Base-by-base conservation (phyloP, 768 basidiomycete species). In the Dictyophora rubrovolvata region DNA sequence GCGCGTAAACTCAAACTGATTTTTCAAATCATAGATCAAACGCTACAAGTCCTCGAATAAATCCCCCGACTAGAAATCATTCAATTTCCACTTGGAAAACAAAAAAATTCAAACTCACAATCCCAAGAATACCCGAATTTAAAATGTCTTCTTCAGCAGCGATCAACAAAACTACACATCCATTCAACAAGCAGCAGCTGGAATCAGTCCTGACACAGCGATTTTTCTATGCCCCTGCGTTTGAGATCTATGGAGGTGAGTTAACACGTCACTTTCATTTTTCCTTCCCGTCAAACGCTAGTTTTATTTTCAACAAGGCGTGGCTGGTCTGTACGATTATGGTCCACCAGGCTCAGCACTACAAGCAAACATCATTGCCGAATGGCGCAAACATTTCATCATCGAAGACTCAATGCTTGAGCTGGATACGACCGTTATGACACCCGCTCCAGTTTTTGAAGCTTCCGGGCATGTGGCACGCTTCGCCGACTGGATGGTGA, bases 401-500 rank as follows among this genome's bases (percentile, higher is more conserved):
- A 79, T 98, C 68, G 91, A 98, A 67, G 95, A 99, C 67, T 83
- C 89, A 73, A 99, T 98, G 96, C 85, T 95, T 65, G 95, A 98
- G 72, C 83, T 98, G 63, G 95, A 98, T 68, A 97, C 94, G 22
- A 97, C 96, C 42, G 86, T 96, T 74, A 96, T 98, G 86, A 98
- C 95, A 0, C 88, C 95, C 16, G 82, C 89, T 2, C 77, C 93
- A 12, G 94, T 98, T 10, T 94, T 98, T 69, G 94, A 96, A 72
- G 85, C 95, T 0, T 97, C 93, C 35, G 94, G 96, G 28, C 96
- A 98, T 74, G 95, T 98, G 61, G 94, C 93, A 48, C 84, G 94
- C 64, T 99, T 98, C 69, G 91, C 95, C 5, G 96, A 99, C 69
- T 99, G 94, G 95, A 98, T 97, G 95, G 90, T 92, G 68, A 96